Evolutionary conservation across 1,139 yeast genomes (phyloP), one percentile per base, ranked within the genome.

Genomic region (Saccharomyces pastorianus): DNA sequence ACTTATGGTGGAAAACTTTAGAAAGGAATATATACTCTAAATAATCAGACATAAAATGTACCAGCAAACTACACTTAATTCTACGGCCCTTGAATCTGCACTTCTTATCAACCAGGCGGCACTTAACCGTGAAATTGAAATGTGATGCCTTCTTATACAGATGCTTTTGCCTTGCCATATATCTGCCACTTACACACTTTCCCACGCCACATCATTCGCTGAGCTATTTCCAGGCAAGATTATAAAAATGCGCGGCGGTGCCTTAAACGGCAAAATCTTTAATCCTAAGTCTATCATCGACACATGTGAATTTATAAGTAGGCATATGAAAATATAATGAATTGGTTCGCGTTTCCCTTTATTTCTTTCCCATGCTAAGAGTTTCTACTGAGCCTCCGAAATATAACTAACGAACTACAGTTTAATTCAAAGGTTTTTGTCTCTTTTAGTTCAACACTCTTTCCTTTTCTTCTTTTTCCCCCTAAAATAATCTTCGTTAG

Each of bases 1-100:
- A 59, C 67, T 73, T 47, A 80, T 84, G 82, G 84, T 85, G n/a
- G 75, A 75, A 32, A 76, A 75, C 55, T 73, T 85, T 55, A 73
- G 85, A 61, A 71, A 78, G 11, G 87, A 84, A 62, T 85, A 84
- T 64, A 64, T 82, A 41, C 44, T 61, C 32, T 62, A 53, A 52
- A 34, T 31, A 31, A 31, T 31, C 2, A 31, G 4, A 31, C 34
- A 31, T 6, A 31, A 31, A 31, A 31, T 31, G 34, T 31, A 31
- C 34, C 34, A 31, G 14, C 34, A 31, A 31, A 31, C 34, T 31
- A 13, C 34, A 31, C 34, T 13, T 31, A 31, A 31, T 31, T 31
- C 14, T 31, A 31, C 34, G 5, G 14, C 14, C 34, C 34, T 31
- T 31, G 34, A 31, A 31, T 4, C 34, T 31, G 34, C n/a, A 13